A percentile compares a stretch with the other conserved stretches of the same genome.
phyloP scores from a whole-genome alignment of 75 land plant genomes.

The Pinus tabuliformis region DNA sequence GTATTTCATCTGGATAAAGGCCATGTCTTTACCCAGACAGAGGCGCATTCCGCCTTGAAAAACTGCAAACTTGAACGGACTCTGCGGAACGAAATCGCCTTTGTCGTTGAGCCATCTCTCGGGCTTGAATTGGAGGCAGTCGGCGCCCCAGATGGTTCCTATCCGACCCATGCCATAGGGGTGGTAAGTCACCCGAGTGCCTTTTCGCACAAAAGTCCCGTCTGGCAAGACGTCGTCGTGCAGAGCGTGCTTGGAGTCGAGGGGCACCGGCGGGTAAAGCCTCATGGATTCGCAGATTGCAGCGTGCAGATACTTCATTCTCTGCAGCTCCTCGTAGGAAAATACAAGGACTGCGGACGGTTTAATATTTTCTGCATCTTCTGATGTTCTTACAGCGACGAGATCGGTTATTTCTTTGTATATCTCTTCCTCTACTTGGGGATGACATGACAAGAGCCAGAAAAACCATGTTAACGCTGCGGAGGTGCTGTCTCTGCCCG shows the following conservation, averaged over 20 bases:
- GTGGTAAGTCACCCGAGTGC: slow-evolving; percentile 45
- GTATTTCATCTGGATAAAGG: slow-evolving; percentile 36
- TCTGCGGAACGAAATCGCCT: slow-evolving; percentile 21
- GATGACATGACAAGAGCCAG: slow-evolving; percentile 41
- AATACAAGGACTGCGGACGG: not conserved
- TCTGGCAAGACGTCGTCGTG: slow-evolving; percentile 60
- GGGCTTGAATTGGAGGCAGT: slow-evolving; percentile 27
- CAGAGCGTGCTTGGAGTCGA: slow-evolving; percentile 45
- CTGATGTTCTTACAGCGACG: not conserved
- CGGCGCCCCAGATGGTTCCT: slow-evolving; percentile 33
- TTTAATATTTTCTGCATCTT: too few species aligned
- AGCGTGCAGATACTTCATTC: slow-evolving; percentile 66
- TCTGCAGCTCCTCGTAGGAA: slow-evolving; percentile 36
- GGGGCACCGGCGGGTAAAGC: slow-evolving; percentile 63
- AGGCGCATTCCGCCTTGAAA: slow-evolving; percentile 37
- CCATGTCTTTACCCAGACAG: slow-evolving; percentile 45
- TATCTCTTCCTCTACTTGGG: slow-evolving; percentile 21
- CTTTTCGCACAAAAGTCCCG: slow-evolving; percentile 42
- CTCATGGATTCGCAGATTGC: slow-evolving; percentile 57
- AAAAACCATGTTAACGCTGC: slow-evolving; percentile 57
- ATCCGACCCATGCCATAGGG: slow-evolving; percentile 67
- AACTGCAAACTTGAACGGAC: slow-evolving; percentile 32
- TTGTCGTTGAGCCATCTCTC: slow-evolving; percentile 34
- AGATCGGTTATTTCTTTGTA: slow-evolving; percentile 12
- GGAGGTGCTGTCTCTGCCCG: slow-evolving; percentile 52